These are phyloP conservation scores for Auriscalpium orientale DNA, from an alignment of 768 basidiomycete genomes.

Conservation along the genomic window DNA sequence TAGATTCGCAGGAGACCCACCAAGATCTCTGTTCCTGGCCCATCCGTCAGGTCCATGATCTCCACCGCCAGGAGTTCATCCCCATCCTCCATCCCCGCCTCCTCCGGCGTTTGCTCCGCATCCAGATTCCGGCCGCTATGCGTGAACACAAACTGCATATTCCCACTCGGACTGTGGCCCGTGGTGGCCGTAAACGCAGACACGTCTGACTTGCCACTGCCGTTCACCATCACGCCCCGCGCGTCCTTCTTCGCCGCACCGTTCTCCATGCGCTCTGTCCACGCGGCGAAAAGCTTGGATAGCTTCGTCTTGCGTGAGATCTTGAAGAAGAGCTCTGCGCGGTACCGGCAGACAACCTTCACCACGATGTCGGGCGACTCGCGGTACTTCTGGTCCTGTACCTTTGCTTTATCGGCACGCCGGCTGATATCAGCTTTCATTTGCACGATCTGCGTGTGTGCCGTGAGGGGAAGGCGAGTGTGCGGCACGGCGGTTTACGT, in stretches of 20 bases:
- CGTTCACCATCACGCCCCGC: conserved; percentile 10
- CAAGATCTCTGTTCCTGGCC: conserved; percentile 52
- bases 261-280: conserved; percentile 82
- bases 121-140: conserved; percentile 76
- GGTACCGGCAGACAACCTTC: conserved; percentile 83
- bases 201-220: conserved; percentile 3
- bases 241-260: conserved; percentile 36
- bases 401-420: conserved; percentile 69
- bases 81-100: conserved; percentile 79
- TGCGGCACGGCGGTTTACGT: conserved; percentile 6
- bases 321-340: conserved; percentile 88
- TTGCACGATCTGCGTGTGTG: conserved; percentile 50
- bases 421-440: conserved; percentile 81
- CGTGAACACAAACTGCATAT: conserved; percentile 80
- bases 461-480: background rate
- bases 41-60: conserved; percentile 82
- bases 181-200: conserved; percentile 33
- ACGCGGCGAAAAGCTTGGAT: conserved; percentile 74
- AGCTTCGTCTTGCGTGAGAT: conserved; percentile 87
- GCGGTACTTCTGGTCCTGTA: conserved; percentile 73
- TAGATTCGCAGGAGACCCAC: conserved; percentile 26
- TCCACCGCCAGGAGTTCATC: conserved; percentile 88
- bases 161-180: conserved; percentile 19
- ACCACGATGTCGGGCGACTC: conserved; percentile 88
- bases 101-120: conserved; percentile 78